Base-by-base conservation (phyloP, 805 yeast species). In the Cephaloascus fragrans region DNA sequence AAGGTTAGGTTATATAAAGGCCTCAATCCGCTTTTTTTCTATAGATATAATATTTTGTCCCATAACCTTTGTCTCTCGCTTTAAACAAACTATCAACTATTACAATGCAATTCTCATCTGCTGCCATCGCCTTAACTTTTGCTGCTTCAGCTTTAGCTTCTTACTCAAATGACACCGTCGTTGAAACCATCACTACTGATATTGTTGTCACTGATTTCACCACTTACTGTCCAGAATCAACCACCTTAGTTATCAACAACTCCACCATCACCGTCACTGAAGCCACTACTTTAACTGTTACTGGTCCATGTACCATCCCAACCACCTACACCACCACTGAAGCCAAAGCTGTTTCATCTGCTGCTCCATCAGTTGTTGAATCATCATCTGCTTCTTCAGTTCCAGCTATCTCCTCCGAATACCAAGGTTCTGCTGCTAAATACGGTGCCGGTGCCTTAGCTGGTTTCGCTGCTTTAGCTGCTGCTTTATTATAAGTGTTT, bases 141-240 rank as follows among this genome's bases (percentile, higher is more conserved):
- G 55, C 71, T 44, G 67, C 73, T 54, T 52, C 66, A 44, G 73
- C 72, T 47, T 52, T 64, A 43, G 48, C 56, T 44, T 71, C 58
- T 47, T 64, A 65, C 56, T 63, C 72, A 42, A 59, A 62, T 56
- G 54, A 51, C 43, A 68, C 71, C 64, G 64, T 67, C 49, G n/a
- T n/a, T n/a, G n/a, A n/a, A n/a, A 62, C 75, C 47, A 67, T 73
- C 56, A 57, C 70, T 60, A 66, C 74, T 48, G 71, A 73, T 46
- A 50, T 62, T 41, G 79, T 77, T 46, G 85, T 81, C 56, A 76
- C 85, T 53, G 80, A 68, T 55, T 73, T 67, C 74, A 77, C 83
- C 65, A 83, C 94, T 52, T 83, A 80, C 82, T 84, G 94, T 66
- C 94, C 95, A 60, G 66, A 55, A 46, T 64, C 94, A 39, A 85